A percentile compares a stretch with the other conserved stretches of the same genome.
Conservation (phyloP, 768 basidiomycete species). For the Hypholoma fasciculare region DNA sequence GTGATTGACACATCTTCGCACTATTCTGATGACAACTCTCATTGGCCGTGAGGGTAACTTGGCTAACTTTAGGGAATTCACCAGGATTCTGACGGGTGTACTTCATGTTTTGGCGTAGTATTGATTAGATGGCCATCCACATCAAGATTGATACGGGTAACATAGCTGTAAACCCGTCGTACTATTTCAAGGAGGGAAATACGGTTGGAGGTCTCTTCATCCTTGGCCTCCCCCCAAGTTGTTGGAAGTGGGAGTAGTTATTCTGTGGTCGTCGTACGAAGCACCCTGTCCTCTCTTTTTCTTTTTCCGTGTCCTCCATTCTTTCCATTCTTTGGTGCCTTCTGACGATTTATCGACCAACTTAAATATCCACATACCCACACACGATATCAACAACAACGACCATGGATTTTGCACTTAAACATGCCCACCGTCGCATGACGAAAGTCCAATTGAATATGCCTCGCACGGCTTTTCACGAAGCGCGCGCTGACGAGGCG, state of each 20-base stretch:
- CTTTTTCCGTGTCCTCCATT: not conserved
- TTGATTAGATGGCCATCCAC: slow-evolving; percentile 5
- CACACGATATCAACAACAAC: not conserved
- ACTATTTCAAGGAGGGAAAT: slow-evolving; percentile 12
- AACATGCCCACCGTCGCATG: slow-evolving; percentile 15
- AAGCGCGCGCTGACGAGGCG: not conserved
- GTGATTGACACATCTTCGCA: slow-evolving; percentile 9
- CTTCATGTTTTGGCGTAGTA: not conserved
- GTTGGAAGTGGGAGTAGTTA: slow-evolving; percentile 8
- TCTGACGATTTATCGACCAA: not conserved
- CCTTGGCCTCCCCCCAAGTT: slow-evolving; percentile 12
- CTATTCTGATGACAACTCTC: slow-evolving; percentile 1
- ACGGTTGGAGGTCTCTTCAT: slow-evolving; percentile 10
- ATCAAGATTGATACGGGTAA: slow-evolving; percentile 15
- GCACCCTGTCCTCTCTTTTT: slow-evolving; percentile 5
- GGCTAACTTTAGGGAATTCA: slow-evolving; percentile 1
- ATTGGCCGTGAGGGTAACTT: not conserved
- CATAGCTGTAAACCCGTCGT: slow-evolving; percentile 8
- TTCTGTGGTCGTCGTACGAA: slow-evolving; percentile 6
- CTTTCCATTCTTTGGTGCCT: not conserved
- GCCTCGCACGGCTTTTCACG: not conserved
- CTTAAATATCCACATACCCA: not conserved
- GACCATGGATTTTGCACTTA: slow-evolving; percentile 8
- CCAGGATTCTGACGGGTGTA: no score
- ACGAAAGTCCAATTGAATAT: slow-evolving; percentile 8